A percentile compares a stretch with the other conserved stretches of the same genome.
Evolutionary conservation across 2,329 filamentous ascomycete species (phyloP).

Genomic region (Fonsecaea multimorphosa): DNA sequence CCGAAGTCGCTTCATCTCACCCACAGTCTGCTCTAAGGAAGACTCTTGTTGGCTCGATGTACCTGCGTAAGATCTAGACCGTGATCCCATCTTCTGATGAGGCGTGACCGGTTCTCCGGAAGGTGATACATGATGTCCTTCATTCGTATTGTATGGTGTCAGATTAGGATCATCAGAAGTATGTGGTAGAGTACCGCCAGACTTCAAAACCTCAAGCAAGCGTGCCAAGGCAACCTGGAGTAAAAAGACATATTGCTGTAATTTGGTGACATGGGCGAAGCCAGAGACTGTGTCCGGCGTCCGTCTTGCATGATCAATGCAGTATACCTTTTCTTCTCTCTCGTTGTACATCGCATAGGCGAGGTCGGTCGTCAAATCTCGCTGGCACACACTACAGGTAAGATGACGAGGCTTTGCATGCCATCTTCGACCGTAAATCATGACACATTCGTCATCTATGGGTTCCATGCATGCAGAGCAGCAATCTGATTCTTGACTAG

Average conservation of each 20-base stretch:
- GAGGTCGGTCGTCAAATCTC: slow-evolving; percentile 72
- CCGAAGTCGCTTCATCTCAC: slow-evolving; percentile 87
- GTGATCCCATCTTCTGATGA: slow-evolving; percentile 67
- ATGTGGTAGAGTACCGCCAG: slow-evolving; percentile 78
- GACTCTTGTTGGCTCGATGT: slow-evolving; percentile 68
- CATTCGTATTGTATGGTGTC: slow-evolving; percentile 69
- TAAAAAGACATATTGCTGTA: slow-evolving; percentile 94
- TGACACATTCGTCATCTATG: slow-evolving; percentile 92
- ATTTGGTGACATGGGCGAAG: slow-evolving; percentile 78
- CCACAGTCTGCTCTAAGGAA: slow-evolving; percentile 93
- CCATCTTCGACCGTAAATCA: slow-evolving; percentile 76
- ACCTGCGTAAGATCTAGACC: slow-evolving; percentile 76
- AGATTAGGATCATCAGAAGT: slow-evolving; percentile 75
- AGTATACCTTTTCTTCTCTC: slow-evolving; percentile 72
- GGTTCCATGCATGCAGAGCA: slow-evolving; percentile 81
- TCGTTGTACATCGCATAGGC: slow-evolving; percentile 74
- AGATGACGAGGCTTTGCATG: slow-evolving; percentile 75
- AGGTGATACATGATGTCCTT: slow-evolving; percentile 64
- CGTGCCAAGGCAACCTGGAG: slow-evolving; percentile 89
- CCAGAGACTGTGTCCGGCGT: slow-evolving; percentile 63
- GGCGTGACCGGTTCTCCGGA: slow-evolving; percentile 58
- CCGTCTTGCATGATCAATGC: slow-evolving; percentile 60
- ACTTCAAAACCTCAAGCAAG: slow-evolving; percentile 83
- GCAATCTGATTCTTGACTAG: slow-evolving; percentile 80
- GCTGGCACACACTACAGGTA: slow-evolving; percentile 70